Conservation (phyloP, 2,329 filamentous ascomycete genomes). For the Alternaria triticina region DNA sequence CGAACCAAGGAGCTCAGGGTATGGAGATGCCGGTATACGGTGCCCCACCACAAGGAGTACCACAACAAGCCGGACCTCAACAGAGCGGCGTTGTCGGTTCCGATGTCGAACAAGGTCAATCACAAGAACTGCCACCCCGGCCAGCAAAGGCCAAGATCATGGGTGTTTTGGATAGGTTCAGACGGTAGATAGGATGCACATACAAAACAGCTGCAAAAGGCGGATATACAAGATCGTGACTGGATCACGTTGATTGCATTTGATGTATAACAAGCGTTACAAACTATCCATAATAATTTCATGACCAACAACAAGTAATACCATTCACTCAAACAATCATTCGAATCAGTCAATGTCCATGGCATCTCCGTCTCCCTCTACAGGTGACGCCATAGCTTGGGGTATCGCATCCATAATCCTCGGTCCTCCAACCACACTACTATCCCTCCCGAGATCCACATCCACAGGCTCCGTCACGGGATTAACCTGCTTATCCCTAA, state of each 20-base stretch:
- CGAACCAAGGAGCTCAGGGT: conserved; percentile 25
- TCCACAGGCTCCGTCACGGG: conserved; percentile 39
- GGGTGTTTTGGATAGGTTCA: conserved; percentile 37
- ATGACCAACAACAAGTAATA: conserved; percentile 1
- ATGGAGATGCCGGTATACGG: conserved; percentile 41
- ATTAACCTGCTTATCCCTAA: conserved; percentile 64
- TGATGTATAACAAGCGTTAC: neutral
- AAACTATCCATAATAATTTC: neutral
- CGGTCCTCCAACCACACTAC: neutral
- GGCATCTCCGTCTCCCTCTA: conserved; percentile 60
- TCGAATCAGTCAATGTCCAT: conserved; percentile 67
- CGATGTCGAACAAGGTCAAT: conserved; percentile 23
- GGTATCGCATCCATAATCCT: conserved; percentile 10
- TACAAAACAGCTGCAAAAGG: neutral
- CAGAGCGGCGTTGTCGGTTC: conserved; percentile 39
- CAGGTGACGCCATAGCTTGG: conserved; percentile 1
- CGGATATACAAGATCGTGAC: neutral
- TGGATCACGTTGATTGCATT: neutral
- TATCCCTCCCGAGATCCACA: conserved; percentile 6
- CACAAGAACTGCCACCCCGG: conserved; percentile 31
- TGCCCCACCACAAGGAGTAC: conserved; percentile 2
- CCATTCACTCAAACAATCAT: neutral
- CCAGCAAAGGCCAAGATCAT: conserved; percentile 41
- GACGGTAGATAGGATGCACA: conserved; percentile 21
- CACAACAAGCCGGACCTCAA: conserved; percentile 26